These are phyloP conservation scores for Sugiyamaella xylanicola DNA, from an alignment of 1,139 yeast species.

Conservation along the genomic window DNA sequence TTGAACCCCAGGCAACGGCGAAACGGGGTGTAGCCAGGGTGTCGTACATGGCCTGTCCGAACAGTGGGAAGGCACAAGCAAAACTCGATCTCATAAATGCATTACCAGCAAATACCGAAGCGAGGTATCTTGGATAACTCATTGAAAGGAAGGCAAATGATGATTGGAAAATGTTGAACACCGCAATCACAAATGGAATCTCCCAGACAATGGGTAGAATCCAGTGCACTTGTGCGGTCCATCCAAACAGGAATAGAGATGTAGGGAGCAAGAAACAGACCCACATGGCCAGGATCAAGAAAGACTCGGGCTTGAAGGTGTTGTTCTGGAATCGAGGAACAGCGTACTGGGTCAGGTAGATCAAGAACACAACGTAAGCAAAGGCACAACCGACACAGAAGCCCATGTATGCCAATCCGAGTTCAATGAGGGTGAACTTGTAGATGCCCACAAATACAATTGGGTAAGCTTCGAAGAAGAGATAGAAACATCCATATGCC, in stretches of 20 bases:
- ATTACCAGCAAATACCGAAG: conserved; percentile 60
- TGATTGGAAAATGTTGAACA: conserved; percentile 71
- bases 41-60: conserved; percentile 52
- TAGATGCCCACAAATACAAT: conserved; percentile 51
- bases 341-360: conserved; percentile 21
- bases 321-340: conserved; percentile 22
- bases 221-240: conserved; percentile 75
- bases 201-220: conserved; percentile 76
- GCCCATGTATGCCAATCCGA: conserved; percentile 52
- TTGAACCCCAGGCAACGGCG: conserved; percentile 61
- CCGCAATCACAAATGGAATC: conserved; percentile 73
- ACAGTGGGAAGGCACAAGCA: conserved; percentile 61
- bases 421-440: conserved; percentile 52
- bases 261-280: conserved; percentile 58
- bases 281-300: conserved; percentile 30
- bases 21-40: conserved; percentile 49
- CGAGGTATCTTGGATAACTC: conserved; percentile 70
- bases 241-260: conserved; percentile 54
- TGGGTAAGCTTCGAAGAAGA: conserved; percentile 66
- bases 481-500: conserved; percentile 56
- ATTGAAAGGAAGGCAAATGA: conserved; percentile 69
- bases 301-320: conserved; percentile 27
- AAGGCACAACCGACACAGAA: conserved; percentile 49
- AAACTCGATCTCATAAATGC: conserved; percentile 52
- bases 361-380: conserved; percentile 30